Base-by-base conservation (phyloP, 2,329 filamentous ascomycete species). In the Aspergillus sp. region DNA sequence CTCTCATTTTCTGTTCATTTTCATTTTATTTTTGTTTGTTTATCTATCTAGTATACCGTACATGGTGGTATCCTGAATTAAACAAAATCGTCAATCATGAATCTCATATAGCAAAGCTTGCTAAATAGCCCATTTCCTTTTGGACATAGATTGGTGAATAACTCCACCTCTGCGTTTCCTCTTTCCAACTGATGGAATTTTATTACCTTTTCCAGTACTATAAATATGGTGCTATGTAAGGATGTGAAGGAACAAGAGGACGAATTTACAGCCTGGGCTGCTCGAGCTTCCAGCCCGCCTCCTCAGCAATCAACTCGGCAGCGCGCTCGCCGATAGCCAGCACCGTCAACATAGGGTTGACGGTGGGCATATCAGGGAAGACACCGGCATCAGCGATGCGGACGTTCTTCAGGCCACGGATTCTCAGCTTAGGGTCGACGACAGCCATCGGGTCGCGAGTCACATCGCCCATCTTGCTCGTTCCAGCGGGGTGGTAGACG, bases 331-430 rank as follows among this genome's bases (percentile, higher is more conserved):
- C 92, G 67, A 96, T 85, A 53, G 85, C 88, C 70, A 96, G 75
- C 5, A 96, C 91, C 1, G 91, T 96, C 70, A 96, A 79, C 92
- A 96, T 95, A 58, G 90, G 91, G 79, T 96, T 96, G 72, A 95
- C 89, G 53, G 84, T 89, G 45, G 89, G 83, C 85, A 96, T 96
- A 60, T 89, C 89, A 0, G 91, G 92, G 80, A 96, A 96, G 50
- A 96, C 85, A 67, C 91, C 90, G 0, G 91, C 91, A 73, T 96
- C 91, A 1, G 90, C 90, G 64, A 96, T 91, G 57, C 91, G 84
- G 57, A 96, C 76, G 30, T 85, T 85, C 78, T 86, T 85, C 62
- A 96, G 75, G 0, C 90, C 91, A 26, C 85, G 81, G 30, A 96
- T 80, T 77, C 84, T 88, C 61, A 96, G 76, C 69, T 88, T 80